Evolutionary conservation across 192 early-diverging fungal species (phyloP).

Genomic region (Backusella morwellensis): DNA sequence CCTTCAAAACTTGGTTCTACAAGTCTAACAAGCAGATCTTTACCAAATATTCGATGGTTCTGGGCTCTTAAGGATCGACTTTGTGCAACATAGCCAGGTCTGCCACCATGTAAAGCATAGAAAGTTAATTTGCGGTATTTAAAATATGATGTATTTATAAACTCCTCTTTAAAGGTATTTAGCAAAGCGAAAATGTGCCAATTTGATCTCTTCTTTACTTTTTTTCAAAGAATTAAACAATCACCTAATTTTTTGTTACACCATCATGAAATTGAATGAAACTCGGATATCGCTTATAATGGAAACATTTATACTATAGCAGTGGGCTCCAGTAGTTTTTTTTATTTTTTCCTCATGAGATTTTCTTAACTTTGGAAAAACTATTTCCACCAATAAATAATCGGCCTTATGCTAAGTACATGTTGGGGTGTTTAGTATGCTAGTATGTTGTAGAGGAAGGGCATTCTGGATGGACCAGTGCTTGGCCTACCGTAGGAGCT

Average conservation of each 20-base stretch:
- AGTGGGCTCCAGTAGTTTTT: too few species aligned
- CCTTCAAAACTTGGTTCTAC: not conserved
- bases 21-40: slow-evolving; percentile 2
- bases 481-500: too few species aligned
- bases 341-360: too few species aligned
- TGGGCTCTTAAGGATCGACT: not conserved
- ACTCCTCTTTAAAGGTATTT: not conserved
- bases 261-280: not conserved
- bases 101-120: not conserved
- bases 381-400: too few species aligned
- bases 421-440: too few species aligned
- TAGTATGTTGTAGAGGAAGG: too few species aligned
- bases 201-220: not conserved
- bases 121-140: not conserved
- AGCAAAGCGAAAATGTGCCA: not conserved
- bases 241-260: not conserved
- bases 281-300: not conserved
- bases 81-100: not conserved
- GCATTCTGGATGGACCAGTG: too few species aligned
- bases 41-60: slow-evolving; percentile 1
- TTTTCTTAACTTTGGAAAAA: too few species aligned
- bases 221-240: not conserved
- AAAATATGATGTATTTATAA: not conserved
- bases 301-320: not conserved
- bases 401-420: too few species aligned